Base-by-base conservation (phyloP, 73 alveolate species). In the Diophrys appendiculata region DNA sequence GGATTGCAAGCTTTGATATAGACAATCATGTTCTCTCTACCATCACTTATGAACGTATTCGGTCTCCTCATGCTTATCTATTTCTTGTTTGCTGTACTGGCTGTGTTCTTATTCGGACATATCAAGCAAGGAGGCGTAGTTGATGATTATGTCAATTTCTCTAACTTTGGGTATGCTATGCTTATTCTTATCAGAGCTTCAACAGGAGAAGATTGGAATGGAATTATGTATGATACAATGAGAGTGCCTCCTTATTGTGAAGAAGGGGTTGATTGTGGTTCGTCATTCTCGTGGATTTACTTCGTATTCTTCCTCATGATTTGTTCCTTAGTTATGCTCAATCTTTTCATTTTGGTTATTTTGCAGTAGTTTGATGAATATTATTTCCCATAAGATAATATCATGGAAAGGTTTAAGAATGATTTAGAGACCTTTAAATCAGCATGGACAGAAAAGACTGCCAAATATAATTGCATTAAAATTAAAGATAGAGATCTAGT, bases 161-260 rank as follows among this genome's bases (percentile, higher is more conserved):
- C 67, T 14, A 92, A 94, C 72, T 95, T 95, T 84, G 90, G 90
- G 54, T 33, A 65, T 54, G 93, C 98, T 2, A 69, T 95, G 74
- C 72, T 95, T 30, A 68, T 87, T 14, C 84, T 95, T 52, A 93
- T 93, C 56, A 77, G 99, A 67, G 73, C 83, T 52, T 91, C 98
- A 0, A 95, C 99, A 35, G 99, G 99, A 31, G 99, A 95, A 90
- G 92, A 91, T 73, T 95, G 98, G 98, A 69, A 81, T 68, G 77
- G 82, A 65, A 72, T 94, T 0, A 94, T 95, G 98, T 82, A 55
- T 34, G 96, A 93, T 76, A 25, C 60, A 5, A 75, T 84, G 89
- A 60, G 78, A 29, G 65, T 35, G 29, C 32, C 13, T 28, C 81
- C 29, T 18, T 68, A 34, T 8, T 54, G 77, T 52, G 70, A 68